Conservation (phyloP, 108 stramenopile species). For the Stephanodiscus minutulus region DNA sequence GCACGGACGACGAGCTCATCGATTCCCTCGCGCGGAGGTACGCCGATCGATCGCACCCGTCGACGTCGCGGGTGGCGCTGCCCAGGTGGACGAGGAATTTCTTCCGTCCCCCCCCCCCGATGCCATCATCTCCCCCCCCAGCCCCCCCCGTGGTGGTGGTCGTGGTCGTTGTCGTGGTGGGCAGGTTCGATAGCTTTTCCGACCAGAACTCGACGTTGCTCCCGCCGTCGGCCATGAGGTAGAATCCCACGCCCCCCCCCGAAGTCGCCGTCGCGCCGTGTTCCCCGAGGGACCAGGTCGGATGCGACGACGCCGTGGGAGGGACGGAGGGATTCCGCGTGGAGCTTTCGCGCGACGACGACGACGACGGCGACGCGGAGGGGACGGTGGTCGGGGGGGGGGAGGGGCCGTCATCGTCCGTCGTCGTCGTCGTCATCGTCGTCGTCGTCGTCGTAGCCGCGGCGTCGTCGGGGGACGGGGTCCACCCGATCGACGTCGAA, state of each 20-base stretch:
- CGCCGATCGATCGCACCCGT: conserved; percentile 22
- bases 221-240: conserved; percentile 34
- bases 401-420: no score
- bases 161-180: not conserved
- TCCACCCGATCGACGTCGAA: not conserved
- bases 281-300: conserved; percentile 1
- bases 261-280: conserved; percentile 12
- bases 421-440: no score
- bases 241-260: conserved; percentile 19
- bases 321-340: no score
- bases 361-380: not conserved
- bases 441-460: no score
- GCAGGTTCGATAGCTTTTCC: conserved; percentile 2
- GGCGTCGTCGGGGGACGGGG: no score
- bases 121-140: no score
- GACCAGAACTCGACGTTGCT: conserved; percentile 19
- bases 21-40: conserved; percentile 23
- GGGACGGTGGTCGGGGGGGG: not conserved
- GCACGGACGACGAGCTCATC: conserved; percentile 13
- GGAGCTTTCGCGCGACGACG: no score
- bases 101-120: not conserved
- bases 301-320: conserved; percentile 5
- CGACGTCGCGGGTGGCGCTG: conserved; percentile 33
- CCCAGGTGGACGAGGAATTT: conserved; percentile 43
- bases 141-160: no score